Conservation (phyloP, 2,329 filamentous ascomycete species). For the Akanthomyces muscarius region DNA sequence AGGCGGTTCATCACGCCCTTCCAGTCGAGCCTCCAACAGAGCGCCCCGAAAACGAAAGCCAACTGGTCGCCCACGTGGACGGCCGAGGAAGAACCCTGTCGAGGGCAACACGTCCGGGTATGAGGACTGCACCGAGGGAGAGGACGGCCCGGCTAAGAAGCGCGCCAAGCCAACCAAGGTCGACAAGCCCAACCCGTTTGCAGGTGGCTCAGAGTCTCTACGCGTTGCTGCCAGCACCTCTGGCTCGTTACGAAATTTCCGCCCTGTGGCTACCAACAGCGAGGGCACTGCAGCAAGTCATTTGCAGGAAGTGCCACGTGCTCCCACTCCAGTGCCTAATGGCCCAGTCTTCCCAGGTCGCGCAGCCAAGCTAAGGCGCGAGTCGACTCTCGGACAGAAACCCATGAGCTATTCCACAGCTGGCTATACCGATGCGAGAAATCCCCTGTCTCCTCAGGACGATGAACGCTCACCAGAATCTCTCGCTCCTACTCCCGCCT, state of each 20-base stretch:
- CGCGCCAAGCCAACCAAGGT: slow-evolving; percentile 73
- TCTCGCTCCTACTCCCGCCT: slow-evolving; percentile 47
- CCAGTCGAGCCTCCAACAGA: slow-evolving; percentile 55
- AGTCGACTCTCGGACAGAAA: slow-evolving; percentile 55
- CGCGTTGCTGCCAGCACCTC: slow-evolving; percentile 88
- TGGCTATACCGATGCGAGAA: slow-evolving; percentile 29
- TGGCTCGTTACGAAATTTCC: slow-evolving; percentile 78
- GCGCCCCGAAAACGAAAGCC: slow-evolving; percentile 37
- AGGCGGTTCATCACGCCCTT: slow-evolving; percentile 48
- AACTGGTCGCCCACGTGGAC: slow-evolving; percentile 53
- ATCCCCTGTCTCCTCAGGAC: slow-evolving; percentile 43
- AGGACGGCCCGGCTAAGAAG: slow-evolving; percentile 58
- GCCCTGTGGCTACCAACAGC: slow-evolving; percentile 59
- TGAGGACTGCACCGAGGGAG: slow-evolving; percentile 61
- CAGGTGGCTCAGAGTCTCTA: slow-evolving; percentile 70
- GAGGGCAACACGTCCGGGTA: slow-evolving; percentile 71
- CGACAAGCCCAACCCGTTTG: slow-evolving; percentile 68
- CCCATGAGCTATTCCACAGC: slow-evolving; percentile 47
- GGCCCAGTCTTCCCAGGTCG: slow-evolving; percentile 33
- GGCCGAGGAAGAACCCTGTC: slow-evolving; percentile 50
- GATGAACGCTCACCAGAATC: slow-evolving; percentile 55
- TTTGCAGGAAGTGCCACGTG: slow-evolving; percentile 68
- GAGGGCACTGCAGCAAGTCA: slow-evolving; percentile 46
- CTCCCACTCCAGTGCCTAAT: slow-evolving; percentile 70
- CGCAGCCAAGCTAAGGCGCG: slow-evolving; percentile 49